A percentile compares a stretch with the other conserved stretches of the same genome.
phyloP scores from a whole-genome alignment of 805 yeast species.

The Ogataea naganishii region DNA sequence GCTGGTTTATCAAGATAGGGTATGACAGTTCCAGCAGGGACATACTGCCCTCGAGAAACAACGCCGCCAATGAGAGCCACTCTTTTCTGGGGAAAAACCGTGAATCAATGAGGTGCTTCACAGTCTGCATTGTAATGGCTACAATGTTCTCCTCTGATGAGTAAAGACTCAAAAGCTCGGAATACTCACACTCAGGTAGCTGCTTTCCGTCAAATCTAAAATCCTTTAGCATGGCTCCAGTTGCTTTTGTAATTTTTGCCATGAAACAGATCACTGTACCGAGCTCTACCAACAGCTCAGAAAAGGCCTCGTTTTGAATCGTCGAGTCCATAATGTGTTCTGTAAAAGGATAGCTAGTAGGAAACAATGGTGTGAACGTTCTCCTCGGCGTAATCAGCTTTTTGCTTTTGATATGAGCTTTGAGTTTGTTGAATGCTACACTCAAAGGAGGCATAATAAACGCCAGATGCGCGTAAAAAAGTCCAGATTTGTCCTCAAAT shows the following conservation, averaged over 20 bases:
- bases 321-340: conserved; percentile 65
- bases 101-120: conserved; percentile 42
- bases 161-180: not conserved
- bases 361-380: conserved; percentile 63
- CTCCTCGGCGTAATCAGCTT: conserved; percentile 49
- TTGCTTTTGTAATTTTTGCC: conserved; percentile 24
- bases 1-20: conserved; percentile 37
- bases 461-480: conserved; percentile 35
- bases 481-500: conserved; percentile 22
- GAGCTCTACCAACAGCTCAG: conserved; percentile 66
- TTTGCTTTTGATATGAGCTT: conserved; percentile 37
- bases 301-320: conserved; percentile 58
- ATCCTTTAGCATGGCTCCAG: conserved; percentile 4
- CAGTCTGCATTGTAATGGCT: conserved; percentile 36
- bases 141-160: conserved; percentile 12
- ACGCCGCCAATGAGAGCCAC: conserved; percentile 65
- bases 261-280: conserved; percentile 51
- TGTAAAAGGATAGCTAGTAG: conserved; percentile 53
- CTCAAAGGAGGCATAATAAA: conserved; percentile 49
- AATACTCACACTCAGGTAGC: not conserved
- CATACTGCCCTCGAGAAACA: conserved; percentile 48
- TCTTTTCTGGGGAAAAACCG: conserved; percentile 56
- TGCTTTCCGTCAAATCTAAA: not conserved
- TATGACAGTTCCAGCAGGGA: conserved; percentile 44
- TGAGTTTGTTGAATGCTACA: conserved; percentile 40